Evolutionary conservation across 2,329 filamentous ascomycete species (phyloP).

Genomic region (Phyllosticta ampelicida): DNA sequence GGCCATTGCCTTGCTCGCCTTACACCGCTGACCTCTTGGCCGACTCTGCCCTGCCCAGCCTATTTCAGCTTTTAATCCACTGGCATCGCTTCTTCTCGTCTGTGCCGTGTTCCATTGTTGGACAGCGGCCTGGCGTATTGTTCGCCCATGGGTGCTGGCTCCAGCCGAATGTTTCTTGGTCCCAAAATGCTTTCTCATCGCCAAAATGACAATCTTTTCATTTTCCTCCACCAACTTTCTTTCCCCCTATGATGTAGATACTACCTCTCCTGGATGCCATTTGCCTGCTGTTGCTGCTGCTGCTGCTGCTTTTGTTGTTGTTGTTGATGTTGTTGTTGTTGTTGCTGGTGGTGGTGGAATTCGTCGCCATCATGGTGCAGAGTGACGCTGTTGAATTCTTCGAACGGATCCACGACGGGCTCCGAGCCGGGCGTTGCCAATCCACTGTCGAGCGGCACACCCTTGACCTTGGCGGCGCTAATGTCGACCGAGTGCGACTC

Average conservation of each 20-base stretch:
- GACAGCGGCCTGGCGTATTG: background rate
- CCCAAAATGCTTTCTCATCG: background rate
- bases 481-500: slow-evolving; percentile 93
- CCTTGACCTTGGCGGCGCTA: slow-evolving; percentile 46
- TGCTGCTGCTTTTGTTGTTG: background rate
- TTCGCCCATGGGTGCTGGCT: background rate
- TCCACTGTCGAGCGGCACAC: slow-evolving; percentile 77
- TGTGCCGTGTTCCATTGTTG: background rate
- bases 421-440: slow-evolving; percentile 77
- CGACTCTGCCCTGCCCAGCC: background rate
- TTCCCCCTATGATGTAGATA: slow-evolving; percentile 1
- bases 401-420: slow-evolving; percentile 69
- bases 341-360: background rate
- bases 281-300: background rate
- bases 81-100: background rate
- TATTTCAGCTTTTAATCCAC: background rate
- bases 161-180: background rate
- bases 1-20: background rate
- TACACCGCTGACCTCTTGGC: background rate
- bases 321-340: background rate
- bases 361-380: slow-evolving; percentile 93
- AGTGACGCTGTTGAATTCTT: slow-evolving; percentile 98
- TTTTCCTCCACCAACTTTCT: slow-evolving; percentile 10
- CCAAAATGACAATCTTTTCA: background rate
- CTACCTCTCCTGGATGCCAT: background rate